Percentiles rank a stretch among this genome's conserved stretches.
Conservation (phyloP, 1,139 yeast genomes). For the Candida tropicalis region DNA sequence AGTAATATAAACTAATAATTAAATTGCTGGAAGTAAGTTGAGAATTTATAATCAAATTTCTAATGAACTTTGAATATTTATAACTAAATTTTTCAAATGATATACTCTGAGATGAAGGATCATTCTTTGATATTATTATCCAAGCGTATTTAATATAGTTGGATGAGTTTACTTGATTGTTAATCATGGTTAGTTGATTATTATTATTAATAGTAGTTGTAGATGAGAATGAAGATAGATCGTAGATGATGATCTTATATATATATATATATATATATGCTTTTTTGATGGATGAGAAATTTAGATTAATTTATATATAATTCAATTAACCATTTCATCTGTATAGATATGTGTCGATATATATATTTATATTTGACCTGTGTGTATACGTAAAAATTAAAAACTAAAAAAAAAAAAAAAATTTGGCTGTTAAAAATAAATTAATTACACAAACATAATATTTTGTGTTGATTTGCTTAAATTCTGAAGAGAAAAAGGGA, state of each 20-base stretch:
- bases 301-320: background rate
- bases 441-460: background rate
- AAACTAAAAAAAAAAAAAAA: background rate
- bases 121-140: slow-evolving; percentile 15
- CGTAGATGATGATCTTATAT: background rate
- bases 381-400: background rate
- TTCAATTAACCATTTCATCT: too few relatives aligned
- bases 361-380: background rate
- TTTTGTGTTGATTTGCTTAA: background rate
- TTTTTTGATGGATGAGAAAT: background rate
- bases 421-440: slow-evolving; percentile 3
- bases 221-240: background rate
- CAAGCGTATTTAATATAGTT: slow-evolving; percentile 18
- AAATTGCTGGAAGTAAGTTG: slow-evolving; percentile 35
- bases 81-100: slow-evolving; percentile 18
- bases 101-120: slow-evolving; percentile 4
- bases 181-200: slow-evolving; percentile 1
- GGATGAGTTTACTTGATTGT: slow-evolving; percentile 13
- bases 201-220: too few relatives aligned
- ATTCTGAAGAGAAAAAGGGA: background rate
- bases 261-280: background rate
- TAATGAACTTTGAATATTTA: slow-evolving; percentile 24
- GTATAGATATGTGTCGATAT: background rate
- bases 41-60: slow-evolving; percentile 26
- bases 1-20: slow-evolving; percentile 32